Conservation (phyloP, 768 basidiomycete genomes). For the Peribolospora baueri region DNA sequence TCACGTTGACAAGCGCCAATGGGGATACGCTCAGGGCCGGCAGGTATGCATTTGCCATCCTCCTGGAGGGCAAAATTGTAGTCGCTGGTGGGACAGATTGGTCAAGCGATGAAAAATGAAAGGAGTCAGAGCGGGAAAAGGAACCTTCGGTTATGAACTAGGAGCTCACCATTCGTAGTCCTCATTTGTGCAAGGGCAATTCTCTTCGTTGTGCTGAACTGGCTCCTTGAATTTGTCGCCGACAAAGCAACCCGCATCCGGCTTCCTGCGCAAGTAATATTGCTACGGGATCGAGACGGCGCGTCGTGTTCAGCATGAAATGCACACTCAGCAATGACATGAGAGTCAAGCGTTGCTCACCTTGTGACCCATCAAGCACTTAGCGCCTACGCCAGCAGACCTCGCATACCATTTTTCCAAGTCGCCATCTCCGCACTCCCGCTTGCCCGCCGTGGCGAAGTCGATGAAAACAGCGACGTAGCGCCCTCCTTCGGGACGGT, state of each 20-base stretch:
- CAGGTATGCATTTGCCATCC: slow-evolving; percentile 43
- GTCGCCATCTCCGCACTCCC: slow-evolving; percentile 45
- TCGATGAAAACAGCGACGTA: slow-evolving; percentile 60
- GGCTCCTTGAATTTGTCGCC: slow-evolving; percentile 76
- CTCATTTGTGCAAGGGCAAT: slow-evolving; percentile 55
- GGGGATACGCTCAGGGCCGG: slow-evolving; percentile 69
- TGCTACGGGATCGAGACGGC: slow-evolving; percentile 30
- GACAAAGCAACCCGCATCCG: slow-evolving; percentile 63
- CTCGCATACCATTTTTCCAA: slow-evolving; percentile 77
- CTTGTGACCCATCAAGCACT: slow-evolving; percentile 86
- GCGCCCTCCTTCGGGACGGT: slow-evolving; percentile 30
- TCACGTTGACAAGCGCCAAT: slow-evolving; percentile 40
- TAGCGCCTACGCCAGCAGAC: slow-evolving; percentile 18
- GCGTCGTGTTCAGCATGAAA: not conserved
- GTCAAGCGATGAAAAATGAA: not conserved
- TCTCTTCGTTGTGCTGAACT: slow-evolving; percentile 44
- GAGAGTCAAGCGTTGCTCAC: slow-evolving; percentile 22
- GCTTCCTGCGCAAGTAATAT: slow-evolving; percentile 74
- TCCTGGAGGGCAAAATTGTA: slow-evolving; percentile 64
- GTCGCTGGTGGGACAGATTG: slow-evolving; percentile 30
- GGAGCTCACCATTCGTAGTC: slow-evolving; percentile 72
- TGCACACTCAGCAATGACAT: not conserved
- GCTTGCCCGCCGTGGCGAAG: slow-evolving; percentile 41
- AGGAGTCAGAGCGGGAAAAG: not conserved
- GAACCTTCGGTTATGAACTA: not conserved